These are phyloP conservation scores for Chytridium lagenaria DNA, from an alignment of 371 early-diverging fungal species.

Conservation along the genomic window DNA sequence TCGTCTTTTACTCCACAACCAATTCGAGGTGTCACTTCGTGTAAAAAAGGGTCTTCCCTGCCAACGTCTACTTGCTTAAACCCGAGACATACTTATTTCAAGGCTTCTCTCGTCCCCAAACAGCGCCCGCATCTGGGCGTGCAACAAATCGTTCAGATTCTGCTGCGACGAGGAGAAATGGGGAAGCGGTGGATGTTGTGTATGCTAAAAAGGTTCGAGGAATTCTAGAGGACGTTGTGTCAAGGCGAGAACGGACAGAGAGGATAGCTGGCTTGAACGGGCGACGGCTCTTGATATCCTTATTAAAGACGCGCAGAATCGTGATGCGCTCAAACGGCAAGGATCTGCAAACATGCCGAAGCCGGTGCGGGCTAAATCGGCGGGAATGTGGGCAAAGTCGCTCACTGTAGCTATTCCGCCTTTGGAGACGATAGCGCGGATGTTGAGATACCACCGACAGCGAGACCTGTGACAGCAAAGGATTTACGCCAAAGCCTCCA, in stretches of 20 bases:
- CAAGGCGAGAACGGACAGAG: background rate
- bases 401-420: background rate
- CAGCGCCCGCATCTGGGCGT: background rate
- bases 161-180: background rate
- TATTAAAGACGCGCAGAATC: background rate
- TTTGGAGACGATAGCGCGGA: background rate
- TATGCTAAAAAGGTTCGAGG: background rate
- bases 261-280: background rate
- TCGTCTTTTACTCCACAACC: background rate
- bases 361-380: background rate
- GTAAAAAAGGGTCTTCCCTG: background rate
- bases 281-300: conserved; percentile 2
- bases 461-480: background rate
- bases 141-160: background rate
- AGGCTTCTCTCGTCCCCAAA: conserved; percentile 11
- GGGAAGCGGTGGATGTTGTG: background rate
- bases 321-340: background rate
- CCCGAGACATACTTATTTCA: background rate
- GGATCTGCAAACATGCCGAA: background rate
- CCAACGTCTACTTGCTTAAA: background rate
- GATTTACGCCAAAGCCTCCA: too few species aligned
- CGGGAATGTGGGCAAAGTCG: background rate
- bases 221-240: background rate
- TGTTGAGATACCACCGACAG: too few species aligned
- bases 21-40: background rate